Conservation (phyloP, 2,329 filamentous ascomycete genomes). For the Hymenoscyphus occultus region DNA sequence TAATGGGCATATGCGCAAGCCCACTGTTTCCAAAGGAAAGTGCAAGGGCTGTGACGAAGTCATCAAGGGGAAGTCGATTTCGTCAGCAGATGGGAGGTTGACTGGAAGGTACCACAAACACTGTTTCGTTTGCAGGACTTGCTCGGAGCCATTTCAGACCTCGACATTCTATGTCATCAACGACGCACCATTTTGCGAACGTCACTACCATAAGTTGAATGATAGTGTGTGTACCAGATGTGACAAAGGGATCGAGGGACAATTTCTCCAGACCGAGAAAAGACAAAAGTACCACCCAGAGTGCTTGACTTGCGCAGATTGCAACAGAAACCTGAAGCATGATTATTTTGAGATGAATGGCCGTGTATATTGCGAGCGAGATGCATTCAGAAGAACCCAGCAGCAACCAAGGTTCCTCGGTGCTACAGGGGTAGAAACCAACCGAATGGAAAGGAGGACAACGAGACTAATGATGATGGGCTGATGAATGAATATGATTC, state of each 20-base stretch:
- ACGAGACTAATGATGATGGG: constrained; percentile 51
- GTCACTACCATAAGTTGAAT: constrained; percentile 90
- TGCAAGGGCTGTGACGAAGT: constrained; percentile 78
- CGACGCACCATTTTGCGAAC: constrained; percentile 85
- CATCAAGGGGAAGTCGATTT: constrained; percentile 89
- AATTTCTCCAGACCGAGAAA: constrained; percentile 81
- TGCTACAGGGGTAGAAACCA: constrained; percentile 23
- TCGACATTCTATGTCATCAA: constrained; percentile 89
- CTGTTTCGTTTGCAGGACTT: constrained; percentile 90
- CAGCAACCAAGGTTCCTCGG: constrained; percentile 28
- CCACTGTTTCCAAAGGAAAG: constrained; percentile 48
- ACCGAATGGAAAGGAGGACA: constrained; percentile 45
- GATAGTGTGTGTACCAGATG: constrained; percentile 80
- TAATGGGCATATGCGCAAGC: constrained; percentile 19
- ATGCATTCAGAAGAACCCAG: constrained; percentile 54
- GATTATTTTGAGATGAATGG: constrained; percentile 91
- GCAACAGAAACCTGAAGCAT: constrained; percentile 67
- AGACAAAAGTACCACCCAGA: constrained; percentile 78
- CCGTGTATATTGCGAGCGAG: constrained; percentile 78
- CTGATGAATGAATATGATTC: neutral
- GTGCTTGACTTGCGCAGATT: constrained; percentile 84
- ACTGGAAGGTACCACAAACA: constrained; percentile 93
- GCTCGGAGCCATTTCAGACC: constrained; percentile 75
- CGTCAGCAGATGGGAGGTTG: constrained; percentile 85
- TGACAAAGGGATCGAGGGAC: constrained; percentile 83